Percentiles rank a stretch among this genome's conserved stretches.
phyloP scores from a whole-genome alignment of 495 filamentous ascomycete species.

The Penicillium parvum region DNA sequence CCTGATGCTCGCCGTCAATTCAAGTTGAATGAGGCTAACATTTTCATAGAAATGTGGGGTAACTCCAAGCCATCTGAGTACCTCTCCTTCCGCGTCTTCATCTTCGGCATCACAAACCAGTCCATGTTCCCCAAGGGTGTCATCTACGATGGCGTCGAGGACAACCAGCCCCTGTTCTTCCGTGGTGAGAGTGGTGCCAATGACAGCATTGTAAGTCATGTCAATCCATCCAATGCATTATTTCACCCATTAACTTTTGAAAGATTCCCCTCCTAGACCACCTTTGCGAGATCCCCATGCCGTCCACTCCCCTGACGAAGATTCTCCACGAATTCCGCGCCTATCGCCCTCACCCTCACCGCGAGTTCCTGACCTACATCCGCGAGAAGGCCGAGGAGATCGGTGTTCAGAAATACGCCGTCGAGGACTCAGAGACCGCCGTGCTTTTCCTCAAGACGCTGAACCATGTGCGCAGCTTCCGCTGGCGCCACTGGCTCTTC shows the following conservation, averaged over 20 bases:
- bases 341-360: slow-evolving; percentile 81
- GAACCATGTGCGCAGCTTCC: slow-evolving; percentile 83
- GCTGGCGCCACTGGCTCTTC: slow-evolving; percentile 93
- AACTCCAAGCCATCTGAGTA: slow-evolving; percentile 75
- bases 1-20: neutral
- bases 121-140: slow-evolving; percentile 90
- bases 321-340: slow-evolving; percentile 81
- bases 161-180: slow-evolving; percentile 64
- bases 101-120: slow-evolving; percentile 86
- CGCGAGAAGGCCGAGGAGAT: slow-evolving; percentile 50
- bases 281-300: slow-evolving; percentile 74
- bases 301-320: slow-evolving; percentile 73
- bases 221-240: neutral
- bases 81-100: slow-evolving; percentile 84
- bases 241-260: neutral
- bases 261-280: slow-evolving; percentile 81
- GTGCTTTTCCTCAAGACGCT: slow-evolving; percentile 67
- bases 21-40: slow-evolving; percentile 9
- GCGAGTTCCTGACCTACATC: slow-evolving; percentile 74
- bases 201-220: slow-evolving; percentile 66
- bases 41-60: slow-evolving; percentile 68
- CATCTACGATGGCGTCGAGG: slow-evolving; percentile 75
- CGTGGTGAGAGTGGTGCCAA: slow-evolving; percentile 88
- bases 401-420: slow-evolving; percentile 57
- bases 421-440: slow-evolving; percentile 46